Evolutionary conservation across 2,329 filamentous ascomycete genomes (phyloP).

Genomic region (Lojkania enalia): DNA sequence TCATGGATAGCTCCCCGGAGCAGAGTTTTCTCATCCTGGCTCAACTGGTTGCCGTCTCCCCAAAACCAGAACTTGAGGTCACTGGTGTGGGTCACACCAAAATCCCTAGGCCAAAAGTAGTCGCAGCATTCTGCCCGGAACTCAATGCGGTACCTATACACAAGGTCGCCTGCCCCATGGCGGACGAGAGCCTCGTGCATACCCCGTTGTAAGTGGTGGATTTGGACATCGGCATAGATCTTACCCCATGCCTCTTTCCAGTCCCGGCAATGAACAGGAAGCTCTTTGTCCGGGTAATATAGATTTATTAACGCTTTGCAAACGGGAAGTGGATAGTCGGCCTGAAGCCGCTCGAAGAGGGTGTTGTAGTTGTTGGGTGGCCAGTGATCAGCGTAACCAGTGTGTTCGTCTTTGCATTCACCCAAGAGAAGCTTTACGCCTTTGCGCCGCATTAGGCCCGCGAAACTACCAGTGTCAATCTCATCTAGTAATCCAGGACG

Average conservation of each 20-base stretch:
- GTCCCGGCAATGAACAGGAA: conserved; percentile 47
- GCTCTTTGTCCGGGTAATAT: conserved; percentile 47
- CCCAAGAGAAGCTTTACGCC: conserved; percentile 57
- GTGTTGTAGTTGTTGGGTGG: conserved; percentile 51
- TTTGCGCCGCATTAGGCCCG: conserved; percentile 47
- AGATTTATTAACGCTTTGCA: conserved; percentile 50
- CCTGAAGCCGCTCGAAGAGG: conserved; percentile 52
- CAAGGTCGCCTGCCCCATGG: conserved; percentile 49
- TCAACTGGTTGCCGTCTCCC: conserved; percentile 52
- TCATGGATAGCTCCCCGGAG: conserved; percentile 44
- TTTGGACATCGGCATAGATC: conserved; percentile 61
- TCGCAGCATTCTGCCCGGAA: conserved; percentile 56
- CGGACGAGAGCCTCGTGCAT: conserved; percentile 51
- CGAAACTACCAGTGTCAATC: conserved; percentile 56
- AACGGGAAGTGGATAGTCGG: conserved; percentile 55
- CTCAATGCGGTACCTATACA: conserved; percentile 59
- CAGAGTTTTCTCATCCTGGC: conserved; percentile 49
- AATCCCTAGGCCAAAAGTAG: conserved; percentile 47
- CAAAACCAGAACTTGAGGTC: conserved; percentile 60
- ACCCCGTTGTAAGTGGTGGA: conserved; percentile 57
- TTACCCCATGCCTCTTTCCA: conserved; percentile 59
- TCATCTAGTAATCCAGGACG: conserved; percentile 47
- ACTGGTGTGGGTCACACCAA: conserved; percentile 59
- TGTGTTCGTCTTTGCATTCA: conserved; percentile 59
- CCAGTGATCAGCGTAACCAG: conserved; percentile 56